A percentile compares a stretch with the other conserved stretches of the same genome.
phyloP scores from a whole-genome alignment of 1,284 basidiomycete genomes.

The Cutaneotrichosporon sp. region DNA sequence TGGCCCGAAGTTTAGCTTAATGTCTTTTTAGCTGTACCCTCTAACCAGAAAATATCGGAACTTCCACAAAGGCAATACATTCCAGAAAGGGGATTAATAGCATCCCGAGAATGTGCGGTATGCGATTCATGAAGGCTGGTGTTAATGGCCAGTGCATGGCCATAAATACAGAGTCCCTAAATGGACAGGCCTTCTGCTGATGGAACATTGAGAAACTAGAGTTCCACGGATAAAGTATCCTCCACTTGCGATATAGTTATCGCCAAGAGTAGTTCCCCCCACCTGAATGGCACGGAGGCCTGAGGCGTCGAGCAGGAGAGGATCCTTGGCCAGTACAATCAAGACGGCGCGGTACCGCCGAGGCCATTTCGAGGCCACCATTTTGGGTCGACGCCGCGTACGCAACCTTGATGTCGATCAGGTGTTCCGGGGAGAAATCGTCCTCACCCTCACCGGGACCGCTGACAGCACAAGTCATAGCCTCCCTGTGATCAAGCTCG shows the following conservation, averaged over 20 bases:
- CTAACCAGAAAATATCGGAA: too few species aligned
- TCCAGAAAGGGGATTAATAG: too few species aligned
- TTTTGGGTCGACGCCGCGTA: conserved; percentile 27
- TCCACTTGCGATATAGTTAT: conserved; percentile 23
- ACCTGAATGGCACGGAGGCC: conserved; percentile 36
- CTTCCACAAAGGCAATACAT: too few species aligned
- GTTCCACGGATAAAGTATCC: not conserved
- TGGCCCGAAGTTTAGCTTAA: too few species aligned
- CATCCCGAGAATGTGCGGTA: too few species aligned
- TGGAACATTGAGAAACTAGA: too few species aligned
- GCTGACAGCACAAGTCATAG: conserved; percentile 40
- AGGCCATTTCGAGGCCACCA: not conserved
- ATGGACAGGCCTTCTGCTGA: too few species aligned
- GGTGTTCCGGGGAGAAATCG: conserved; percentile 28
- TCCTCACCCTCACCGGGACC: conserved; percentile 16
- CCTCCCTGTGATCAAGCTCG: conserved; percentile 43
- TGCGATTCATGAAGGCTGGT: too few species aligned
- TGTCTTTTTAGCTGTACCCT: too few species aligned
- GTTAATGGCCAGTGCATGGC: too few species aligned
- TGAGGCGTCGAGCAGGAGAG: conserved; percentile 31
- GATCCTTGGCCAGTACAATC: conserved; percentile 32
- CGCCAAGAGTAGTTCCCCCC: conserved; percentile 42
- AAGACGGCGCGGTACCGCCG: conserved; percentile 38
- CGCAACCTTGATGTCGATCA: conserved; percentile 31
- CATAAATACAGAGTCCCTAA: too few species aligned